Conservation (phyloP, 805 yeast genomes). For the Millerago galiae region DNA sequence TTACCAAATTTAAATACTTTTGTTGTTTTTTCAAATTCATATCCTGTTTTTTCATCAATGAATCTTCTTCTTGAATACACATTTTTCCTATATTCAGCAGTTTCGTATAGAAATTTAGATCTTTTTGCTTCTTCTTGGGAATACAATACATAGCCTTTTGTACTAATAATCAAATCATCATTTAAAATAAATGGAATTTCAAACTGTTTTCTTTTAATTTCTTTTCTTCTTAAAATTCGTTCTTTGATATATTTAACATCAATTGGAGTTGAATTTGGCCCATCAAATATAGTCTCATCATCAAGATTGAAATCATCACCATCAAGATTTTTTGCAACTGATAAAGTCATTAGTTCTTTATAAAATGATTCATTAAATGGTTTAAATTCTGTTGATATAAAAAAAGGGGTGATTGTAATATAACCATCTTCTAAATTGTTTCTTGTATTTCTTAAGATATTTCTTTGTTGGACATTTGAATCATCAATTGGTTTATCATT, state of each 20-base stretch:
- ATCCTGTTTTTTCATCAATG: conserved; percentile 37
- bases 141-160: conserved; percentile 66
- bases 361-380: conserved; percentile 44
- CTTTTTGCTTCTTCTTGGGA: conserved; percentile 45
- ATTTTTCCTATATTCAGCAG: conserved; percentile 42
- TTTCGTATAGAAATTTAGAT: conserved; percentile 47
- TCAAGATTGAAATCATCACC: conserved; percentile 12
- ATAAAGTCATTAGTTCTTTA: conserved; percentile 42
- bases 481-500: conserved; percentile 59
- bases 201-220: conserved; percentile 57
- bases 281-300: conserved; percentile 24
- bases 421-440: conserved; percentile 51
- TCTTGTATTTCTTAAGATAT: conserved; percentile 47
- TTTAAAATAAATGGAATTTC: conserved; percentile 54
- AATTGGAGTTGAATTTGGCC: conserved; percentile 38
- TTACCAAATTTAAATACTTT: conserved; percentile 40
- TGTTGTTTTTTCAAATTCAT: conserved; percentile 30
- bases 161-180: conserved; percentile 50
- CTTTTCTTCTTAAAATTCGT: conserved; percentile 49
- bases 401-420: conserved; percentile 57
- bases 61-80: conserved; percentile 43
- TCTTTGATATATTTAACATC: conserved; percentile 37
- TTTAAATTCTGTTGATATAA: conserved; percentile 34
- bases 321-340: conserved; percentile 10
- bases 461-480: conserved; percentile 32